phyloP scores from a whole-genome alignment of 2,329 filamentous ascomycete species.

The Esteya vermicola region DNA sequence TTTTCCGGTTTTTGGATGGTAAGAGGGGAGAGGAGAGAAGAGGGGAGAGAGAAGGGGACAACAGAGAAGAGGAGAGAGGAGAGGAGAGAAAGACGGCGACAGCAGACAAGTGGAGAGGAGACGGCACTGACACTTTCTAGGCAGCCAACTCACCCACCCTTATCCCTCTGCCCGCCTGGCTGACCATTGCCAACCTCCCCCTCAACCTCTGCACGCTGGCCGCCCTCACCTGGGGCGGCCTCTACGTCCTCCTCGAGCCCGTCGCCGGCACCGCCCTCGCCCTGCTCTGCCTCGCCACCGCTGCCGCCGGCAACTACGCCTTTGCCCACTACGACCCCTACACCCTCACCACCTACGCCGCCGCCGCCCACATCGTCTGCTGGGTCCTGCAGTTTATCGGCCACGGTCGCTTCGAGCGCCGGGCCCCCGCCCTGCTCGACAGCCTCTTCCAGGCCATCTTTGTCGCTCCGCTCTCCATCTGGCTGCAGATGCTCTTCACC shows the following conservation, averaged over 20 bases:
- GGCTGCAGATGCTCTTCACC: conserved; percentile 84
- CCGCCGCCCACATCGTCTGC: conserved; percentile 47
- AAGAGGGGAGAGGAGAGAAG: too few relatives aligned
- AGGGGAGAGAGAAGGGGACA: too few relatives aligned
- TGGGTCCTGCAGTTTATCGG: conserved; percentile 90
- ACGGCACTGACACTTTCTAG: conserved; percentile 27
- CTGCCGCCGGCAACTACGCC: conserved; percentile 64
- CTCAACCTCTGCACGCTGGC: conserved; percentile 52
- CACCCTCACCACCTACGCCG: conserved; percentile 43
- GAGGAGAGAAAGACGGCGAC: too few relatives aligned
- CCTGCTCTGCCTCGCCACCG: conserved; percentile 59
- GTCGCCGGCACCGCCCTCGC: conserved; percentile 72
- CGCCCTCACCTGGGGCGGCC: conserved; percentile 53
- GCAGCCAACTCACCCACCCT: conserved; percentile 48
- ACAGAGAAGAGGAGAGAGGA: too few relatives aligned
- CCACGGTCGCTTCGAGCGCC: conserved; percentile 76
- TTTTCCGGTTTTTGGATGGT: conserved; percentile 60
- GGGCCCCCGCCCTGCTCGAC: conserved; percentile 79
- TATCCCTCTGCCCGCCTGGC: conserved; percentile 50
- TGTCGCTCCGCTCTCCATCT: conserved; percentile 90
- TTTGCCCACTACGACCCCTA: conserved; percentile 39
- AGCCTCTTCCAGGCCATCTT: conserved; percentile 87
- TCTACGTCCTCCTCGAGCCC: conserved; percentile 88
- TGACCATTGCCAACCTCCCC: conserved; percentile 52
- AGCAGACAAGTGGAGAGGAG: too few relatives aligned